Conservation (phyloP, 2,329 filamentous ascomycete species). For the Neofusicoccum umdonicola region DNA sequence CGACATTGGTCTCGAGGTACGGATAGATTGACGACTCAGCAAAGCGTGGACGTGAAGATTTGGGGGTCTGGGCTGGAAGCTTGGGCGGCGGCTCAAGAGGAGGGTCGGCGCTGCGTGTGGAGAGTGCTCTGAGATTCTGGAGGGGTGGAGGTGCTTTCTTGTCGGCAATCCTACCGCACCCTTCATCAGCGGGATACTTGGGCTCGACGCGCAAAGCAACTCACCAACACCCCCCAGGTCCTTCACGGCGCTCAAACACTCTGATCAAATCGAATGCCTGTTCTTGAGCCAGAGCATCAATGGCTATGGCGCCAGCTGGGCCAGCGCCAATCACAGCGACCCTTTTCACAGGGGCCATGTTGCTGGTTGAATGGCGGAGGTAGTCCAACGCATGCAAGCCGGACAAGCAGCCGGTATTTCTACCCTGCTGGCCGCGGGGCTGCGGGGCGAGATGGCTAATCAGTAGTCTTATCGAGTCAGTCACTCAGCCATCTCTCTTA, state of each 20-base stretch:
- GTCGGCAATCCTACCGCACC: conserved; percentile 22
- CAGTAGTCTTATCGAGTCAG: background rate
- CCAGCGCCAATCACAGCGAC: conserved; percentile 62
- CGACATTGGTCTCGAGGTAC: conserved; percentile 65
- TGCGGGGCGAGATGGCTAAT: background rate
- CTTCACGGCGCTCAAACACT: conserved; percentile 61
- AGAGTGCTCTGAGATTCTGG: conserved; percentile 45
- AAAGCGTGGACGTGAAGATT: conserved; percentile 48
- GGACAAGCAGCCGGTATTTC: background rate
- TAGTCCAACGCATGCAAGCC: background rate
- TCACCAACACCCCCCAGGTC: conserved; percentile 62
- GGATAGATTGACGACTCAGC: conserved; percentile 61
- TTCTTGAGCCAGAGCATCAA: conserved; percentile 61
- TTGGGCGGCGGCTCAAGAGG: conserved; percentile 47
- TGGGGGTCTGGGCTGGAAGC: conserved; percentile 49
- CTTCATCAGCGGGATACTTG: background rate
- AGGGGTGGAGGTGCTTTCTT: conserved; percentile 39
- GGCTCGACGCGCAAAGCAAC: conserved; percentile 18
- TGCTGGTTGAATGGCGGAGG: background rate
- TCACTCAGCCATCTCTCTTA: background rate
- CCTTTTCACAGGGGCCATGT: background rate
- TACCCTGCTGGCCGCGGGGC: background rate
- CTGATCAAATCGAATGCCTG: conserved; percentile 58
- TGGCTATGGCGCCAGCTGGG: conserved; percentile 59
- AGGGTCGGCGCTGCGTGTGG: conserved; percentile 50